Percentiles rank a stretch among this genome's conserved stretches.
phyloP scores from a whole-genome alignment of 192 early-diverging fungal genomes.

The Dimargaris verticillata region DNA sequence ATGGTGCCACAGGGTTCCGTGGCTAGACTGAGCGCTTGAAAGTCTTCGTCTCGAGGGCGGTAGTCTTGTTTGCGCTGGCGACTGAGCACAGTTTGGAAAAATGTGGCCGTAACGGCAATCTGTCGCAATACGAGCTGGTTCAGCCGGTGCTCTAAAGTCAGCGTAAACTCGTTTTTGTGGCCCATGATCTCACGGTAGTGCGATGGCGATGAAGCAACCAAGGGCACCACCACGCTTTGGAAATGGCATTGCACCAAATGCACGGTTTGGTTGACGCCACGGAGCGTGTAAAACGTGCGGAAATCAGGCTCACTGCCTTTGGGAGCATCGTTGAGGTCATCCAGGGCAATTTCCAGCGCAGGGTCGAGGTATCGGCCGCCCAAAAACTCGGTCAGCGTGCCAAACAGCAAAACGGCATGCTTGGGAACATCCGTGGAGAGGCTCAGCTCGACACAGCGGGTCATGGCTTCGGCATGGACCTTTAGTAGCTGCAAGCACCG shows the following conservation, averaged over 20 bases:
- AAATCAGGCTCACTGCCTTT: slow-evolving; percentile 41
- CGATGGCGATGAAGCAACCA: slow-evolving; percentile 46
- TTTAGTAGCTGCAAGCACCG: slow-evolving; percentile 35
- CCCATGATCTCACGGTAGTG: slow-evolving; percentile 74
- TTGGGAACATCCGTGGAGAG: slow-evolving; percentile 43
- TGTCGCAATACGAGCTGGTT: slow-evolving; percentile 50
- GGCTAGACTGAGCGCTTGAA: slow-evolving; percentile 44
- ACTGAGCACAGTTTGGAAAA: slow-evolving; percentile 46
- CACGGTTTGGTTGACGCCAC: slow-evolving; percentile 46
- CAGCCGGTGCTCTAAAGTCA: slow-evolving; percentile 57
- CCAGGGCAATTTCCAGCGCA: slow-evolving; percentile 49
- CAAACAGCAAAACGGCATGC: slow-evolving; percentile 48
- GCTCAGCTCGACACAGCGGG: slow-evolving; percentile 62
- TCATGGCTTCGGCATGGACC: slow-evolving; percentile 59
- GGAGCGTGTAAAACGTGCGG: slow-evolving; percentile 38
- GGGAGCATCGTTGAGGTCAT: slow-evolving; percentile 6
- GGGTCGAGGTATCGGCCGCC: slow-evolving; percentile 69
- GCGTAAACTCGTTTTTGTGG: slow-evolving; percentile 80
- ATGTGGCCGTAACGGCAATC: slow-evolving; percentile 42
- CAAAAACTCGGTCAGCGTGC: slow-evolving; percentile 56
- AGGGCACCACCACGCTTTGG: slow-evolving; percentile 48
- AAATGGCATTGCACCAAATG: slow-evolving; percentile 72
- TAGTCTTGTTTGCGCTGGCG: slow-evolving; percentile 85
- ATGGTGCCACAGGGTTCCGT: slow-evolving; percentile 70
- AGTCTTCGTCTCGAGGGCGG: slow-evolving; percentile 74